Evolutionary conservation across 106 monocot species (phyloP).

Genomic region (Dendrobium catenatum): DNA sequence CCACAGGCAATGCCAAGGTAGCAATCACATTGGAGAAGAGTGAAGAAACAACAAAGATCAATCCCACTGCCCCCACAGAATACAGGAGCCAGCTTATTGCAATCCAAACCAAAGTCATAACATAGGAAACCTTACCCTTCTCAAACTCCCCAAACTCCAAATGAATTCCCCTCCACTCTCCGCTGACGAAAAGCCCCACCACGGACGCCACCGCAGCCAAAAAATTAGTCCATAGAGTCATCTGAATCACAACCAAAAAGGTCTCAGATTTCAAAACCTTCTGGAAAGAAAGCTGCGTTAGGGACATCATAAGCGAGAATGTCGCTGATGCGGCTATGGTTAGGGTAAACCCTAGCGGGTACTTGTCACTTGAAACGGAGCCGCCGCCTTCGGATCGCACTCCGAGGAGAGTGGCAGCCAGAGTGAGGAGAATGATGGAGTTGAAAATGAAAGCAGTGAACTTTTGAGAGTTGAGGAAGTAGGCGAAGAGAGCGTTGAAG

Average conservation of each 20-base stretch:
- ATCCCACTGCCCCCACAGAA: conserved; percentile 29
- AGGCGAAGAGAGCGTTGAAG: conserved; percentile 46
- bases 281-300: conserved; percentile 35
- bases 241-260: conserved; percentile 27
- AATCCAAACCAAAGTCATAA: conserved; percentile 31
- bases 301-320: conserved; percentile 34
- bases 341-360: conserved; percentile 19
- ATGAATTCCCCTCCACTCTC: conserved; percentile 35
- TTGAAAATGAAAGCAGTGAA: conserved; percentile 35
- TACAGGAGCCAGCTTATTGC: conserved; percentile 30
- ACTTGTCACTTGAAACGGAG: conserved; percentile 10
- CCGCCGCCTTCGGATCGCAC: neutral
- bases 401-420: conserved; percentile 30
- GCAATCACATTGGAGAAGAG: conserved; percentile 46
- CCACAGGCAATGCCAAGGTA: conserved; percentile 27
- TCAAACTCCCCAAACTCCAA: conserved; percentile 28
- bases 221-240: conserved; percentile 24
- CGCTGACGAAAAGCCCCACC: conserved; percentile 32
- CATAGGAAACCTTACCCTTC: conserved; percentile 23
- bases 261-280: conserved; percentile 31
- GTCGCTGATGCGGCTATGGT: conserved; percentile 36
- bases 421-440: conserved; percentile 34
- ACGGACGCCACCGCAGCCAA: conserved; percentile 20
- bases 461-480: conserved; percentile 38
- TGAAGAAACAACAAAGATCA: conserved; percentile 37